Conservation (phyloP, 768 basidiomycete species). For the Sutorius australiensis region DNA sequence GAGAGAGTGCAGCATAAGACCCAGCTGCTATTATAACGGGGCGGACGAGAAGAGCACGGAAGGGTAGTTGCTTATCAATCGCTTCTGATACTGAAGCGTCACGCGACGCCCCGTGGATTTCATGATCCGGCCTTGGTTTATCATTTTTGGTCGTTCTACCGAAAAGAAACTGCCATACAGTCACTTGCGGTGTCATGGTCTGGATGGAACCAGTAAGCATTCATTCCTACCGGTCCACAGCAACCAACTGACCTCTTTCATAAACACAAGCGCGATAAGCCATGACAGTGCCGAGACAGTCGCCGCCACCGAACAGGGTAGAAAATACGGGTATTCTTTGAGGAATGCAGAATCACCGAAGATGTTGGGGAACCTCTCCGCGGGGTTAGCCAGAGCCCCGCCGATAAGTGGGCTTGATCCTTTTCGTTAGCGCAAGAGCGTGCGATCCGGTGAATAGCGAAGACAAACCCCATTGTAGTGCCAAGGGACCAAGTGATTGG, state of each 20-base stretch:
- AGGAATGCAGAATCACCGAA: slow-evolving; percentile 59
- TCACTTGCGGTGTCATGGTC: slow-evolving; percentile 15
- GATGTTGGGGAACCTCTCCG: slow-evolving; percentile 57
- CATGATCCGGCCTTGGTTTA: background rate
- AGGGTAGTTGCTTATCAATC: slow-evolving; percentile 34
- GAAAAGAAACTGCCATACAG: slow-evolving; percentile 17
- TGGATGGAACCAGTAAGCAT: slow-evolving; percentile 3
- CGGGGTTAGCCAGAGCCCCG: slow-evolving; percentile 58
- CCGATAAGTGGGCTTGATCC: slow-evolving; percentile 61
- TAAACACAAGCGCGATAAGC: slow-evolving; percentile 45
- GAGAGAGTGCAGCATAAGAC: slow-evolving; percentile 58
- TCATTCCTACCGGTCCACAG: background rate
- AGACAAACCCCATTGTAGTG: slow-evolving; percentile 39
- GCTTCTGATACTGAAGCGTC: background rate
- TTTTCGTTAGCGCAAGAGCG: background rate
- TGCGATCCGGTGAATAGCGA: background rate
- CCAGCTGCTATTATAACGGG: slow-evolving; percentile 53
- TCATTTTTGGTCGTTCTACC: slow-evolving; percentile 1
- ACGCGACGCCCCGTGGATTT: background rate
- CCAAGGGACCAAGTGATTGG: slow-evolving; percentile 48
- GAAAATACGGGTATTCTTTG: slow-evolving; percentile 67
- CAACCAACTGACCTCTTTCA: slow-evolving; percentile 46
- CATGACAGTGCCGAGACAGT: slow-evolving; percentile 49
- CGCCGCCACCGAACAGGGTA: slow-evolving; percentile 64
- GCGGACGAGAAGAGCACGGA: slow-evolving; percentile 45